These are phyloP conservation scores for Fusarium sp. DNA, from an alignment of 2,329 filamentous ascomycete species.

Conservation along the genomic window DNA sequence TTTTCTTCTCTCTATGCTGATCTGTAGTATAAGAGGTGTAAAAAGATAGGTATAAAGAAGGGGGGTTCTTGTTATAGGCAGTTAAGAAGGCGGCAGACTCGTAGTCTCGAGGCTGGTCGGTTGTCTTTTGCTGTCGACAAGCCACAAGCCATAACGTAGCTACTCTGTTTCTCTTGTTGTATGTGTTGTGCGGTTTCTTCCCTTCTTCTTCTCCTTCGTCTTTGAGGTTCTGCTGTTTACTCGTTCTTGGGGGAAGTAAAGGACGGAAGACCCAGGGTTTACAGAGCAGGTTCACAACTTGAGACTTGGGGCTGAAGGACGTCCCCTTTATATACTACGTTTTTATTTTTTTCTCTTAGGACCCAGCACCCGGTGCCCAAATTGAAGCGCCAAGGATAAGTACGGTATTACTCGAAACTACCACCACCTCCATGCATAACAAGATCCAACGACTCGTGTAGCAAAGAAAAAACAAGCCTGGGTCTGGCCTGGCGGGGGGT, in stretches of 20 bases:
- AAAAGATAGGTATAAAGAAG: neutral
- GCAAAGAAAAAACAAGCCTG: conserved; percentile 9
- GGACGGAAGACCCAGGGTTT: conserved; percentile 12
- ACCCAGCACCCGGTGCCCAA: conserved; percentile 15
- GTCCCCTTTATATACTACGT: conserved; percentile 38
- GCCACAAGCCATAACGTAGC: conserved; percentile 45
- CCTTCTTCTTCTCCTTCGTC: conserved; percentile 17
- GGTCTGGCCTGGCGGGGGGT: neutral
- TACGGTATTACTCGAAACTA: conserved; percentile 17
- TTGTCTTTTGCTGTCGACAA: conserved; percentile 43
- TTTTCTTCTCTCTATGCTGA: conserved; percentile 16
- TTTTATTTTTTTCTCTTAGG: conserved; percentile 4
- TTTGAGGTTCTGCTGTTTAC: conserved; percentile 9
- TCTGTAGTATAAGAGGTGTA: neutral
- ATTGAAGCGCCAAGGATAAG: conserved; percentile 29
- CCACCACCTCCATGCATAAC: conserved; percentile 27
- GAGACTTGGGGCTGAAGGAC: conserved; percentile 19
- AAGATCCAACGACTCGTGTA: conserved; percentile 26
- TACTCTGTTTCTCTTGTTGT: conserved; percentile 20
- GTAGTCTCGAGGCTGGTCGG: conserved; percentile 44
- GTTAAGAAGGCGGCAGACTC: conserved; percentile 46
- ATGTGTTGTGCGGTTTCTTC: conserved; percentile 13
- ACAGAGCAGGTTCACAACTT: conserved; percentile 24
- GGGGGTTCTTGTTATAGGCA: conserved; percentile 41
- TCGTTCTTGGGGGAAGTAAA: neutral